Evolutionary conservation across 176 grass and related monocot species (phyloP), one percentile per base, ranked within the genome.

Genomic region (Musa troglodytarum): DNA sequence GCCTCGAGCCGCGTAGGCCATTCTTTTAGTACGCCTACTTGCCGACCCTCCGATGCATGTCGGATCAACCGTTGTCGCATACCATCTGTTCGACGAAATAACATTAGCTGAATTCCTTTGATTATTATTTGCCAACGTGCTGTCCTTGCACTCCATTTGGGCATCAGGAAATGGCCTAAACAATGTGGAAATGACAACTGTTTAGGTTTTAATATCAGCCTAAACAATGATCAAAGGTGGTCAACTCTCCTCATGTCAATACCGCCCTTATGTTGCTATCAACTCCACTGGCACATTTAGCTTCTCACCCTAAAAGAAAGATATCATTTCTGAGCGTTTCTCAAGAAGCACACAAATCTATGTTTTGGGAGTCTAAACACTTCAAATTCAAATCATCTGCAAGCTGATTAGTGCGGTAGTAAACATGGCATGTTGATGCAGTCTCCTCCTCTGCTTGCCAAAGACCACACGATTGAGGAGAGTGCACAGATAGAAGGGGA

Each of bases 171-270:
- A 61, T 61, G 57, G 17, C n/a, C 57, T 43, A 61, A 20, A 61
- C 17, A n/a, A 61, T 19, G n/a, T 61, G 8, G 57, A 20, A 15
- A 61, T 43, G 4, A 43, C 34, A 43, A 43, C 34, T 61, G 17
- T 61, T 19, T 61, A 9, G n/a, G 1, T 58, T 61, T 61, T 61
- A n/a, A 61, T n/a, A 61, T 20, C 17, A 61, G n/a, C 17, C 16
- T 61, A 61, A 15, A 14, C 14, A 17, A 57, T 12, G 16, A 57
- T 57, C 12, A 61, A 61, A 61, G n/a, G 3, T n/a, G 57, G 57
- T 61, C 57, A 61, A 61, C 57, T 61, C 17, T 61, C 57, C 57
- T n/a, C 13, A n/a, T 61, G 57, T 61, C 57, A 61, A 61, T 61
- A 19, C n/a, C 16, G 8, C 9, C n/a, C 9, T n/a, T 58, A 1